Evolutionary conservation across 2,329 filamentous ascomycete species (phyloP).

Genomic region (Cordyceps militaris): DNA sequence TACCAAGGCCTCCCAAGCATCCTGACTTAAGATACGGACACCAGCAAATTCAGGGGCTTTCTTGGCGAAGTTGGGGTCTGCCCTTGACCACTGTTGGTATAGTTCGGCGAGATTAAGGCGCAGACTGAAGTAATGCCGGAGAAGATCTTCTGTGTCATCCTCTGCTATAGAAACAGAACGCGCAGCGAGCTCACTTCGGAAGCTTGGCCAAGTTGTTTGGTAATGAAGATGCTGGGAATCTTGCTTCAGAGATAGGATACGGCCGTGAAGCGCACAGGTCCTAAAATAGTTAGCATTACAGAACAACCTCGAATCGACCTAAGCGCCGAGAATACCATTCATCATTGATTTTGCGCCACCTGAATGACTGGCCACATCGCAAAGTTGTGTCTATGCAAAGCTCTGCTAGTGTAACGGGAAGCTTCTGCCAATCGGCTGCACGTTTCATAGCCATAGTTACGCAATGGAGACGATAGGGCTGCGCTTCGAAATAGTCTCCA

Average conservation of each 20-base stretch:
- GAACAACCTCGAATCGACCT: neutral
- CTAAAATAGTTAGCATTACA: conserved; percentile 29
- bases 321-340: conserved; percentile 59
- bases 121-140: conserved; percentile 84
- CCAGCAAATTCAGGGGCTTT: conserved; percentile 84
- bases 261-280: conserved; percentile 78
- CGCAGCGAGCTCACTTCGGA: conserved; percentile 13
- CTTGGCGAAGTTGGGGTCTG: conserved; percentile 81
- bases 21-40: conserved; percentile 86
- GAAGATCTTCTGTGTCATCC: conserved; percentile 66
- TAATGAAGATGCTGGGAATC: conserved; percentile 75
- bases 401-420: conserved; percentile 76
- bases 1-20: conserved; percentile 90
- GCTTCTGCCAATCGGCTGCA: conserved; percentile 75
- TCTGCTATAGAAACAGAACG: conserved; percentile 16
- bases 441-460: conserved; percentile 34
- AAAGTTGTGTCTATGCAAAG: conserved; percentile 92
- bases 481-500: neutral
- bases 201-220: conserved; percentile 55
- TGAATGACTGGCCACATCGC: conserved; percentile 91
- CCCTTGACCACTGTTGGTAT: conserved; percentile 80
- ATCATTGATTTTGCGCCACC: conserved; percentile 80
- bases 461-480: neutral
- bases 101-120: conserved; percentile 65
- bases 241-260: conserved; percentile 78